Evolutionary conservation across 2,329 filamentous ascomycete species (phyloP).

Genomic region (Cordyceps fumosorosea): DNA sequence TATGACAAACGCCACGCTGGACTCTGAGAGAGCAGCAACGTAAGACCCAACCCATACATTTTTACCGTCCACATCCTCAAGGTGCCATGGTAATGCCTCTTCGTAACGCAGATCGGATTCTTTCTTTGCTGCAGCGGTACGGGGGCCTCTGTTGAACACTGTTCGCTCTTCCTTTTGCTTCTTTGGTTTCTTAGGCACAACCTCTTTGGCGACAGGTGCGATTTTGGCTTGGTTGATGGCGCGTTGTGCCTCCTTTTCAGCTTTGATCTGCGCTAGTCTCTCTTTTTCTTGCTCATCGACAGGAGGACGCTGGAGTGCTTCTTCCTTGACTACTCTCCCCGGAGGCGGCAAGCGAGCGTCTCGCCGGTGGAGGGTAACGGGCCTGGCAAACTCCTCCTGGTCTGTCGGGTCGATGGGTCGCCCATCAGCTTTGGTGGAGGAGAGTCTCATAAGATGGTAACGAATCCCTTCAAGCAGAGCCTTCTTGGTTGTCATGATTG

Average conservation of each 20-base stretch:
- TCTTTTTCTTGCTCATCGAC: conserved; percentile 55
- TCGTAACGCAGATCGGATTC: conserved; percentile 74
- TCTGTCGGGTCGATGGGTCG: conserved; percentile 62
- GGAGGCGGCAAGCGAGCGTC: conserved; percentile 68
- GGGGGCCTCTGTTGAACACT: conserved; percentile 76
- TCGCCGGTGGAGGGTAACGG: conserved; percentile 81
- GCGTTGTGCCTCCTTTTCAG: conserved; percentile 77
- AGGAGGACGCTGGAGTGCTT: conserved; percentile 36
- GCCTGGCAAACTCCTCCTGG: conserved; percentile 76
- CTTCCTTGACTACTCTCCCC: conserved; percentile 57
- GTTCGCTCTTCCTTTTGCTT: conserved; percentile 79
- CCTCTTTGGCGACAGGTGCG: conserved; percentile 66
- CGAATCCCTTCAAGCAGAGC: conserved; percentile 72
- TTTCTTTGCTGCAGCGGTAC: conserved; percentile 72
- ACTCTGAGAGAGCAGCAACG: conserved; percentile 79
- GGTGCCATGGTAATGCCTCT: conserved; percentile 90
- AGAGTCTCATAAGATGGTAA: conserved; percentile 80
- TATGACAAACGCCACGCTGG: conserved; percentile 73
- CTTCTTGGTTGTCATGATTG: conserved; percentile 77
- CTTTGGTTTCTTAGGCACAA: conserved; percentile 42
- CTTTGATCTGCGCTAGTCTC: conserved; percentile 61
- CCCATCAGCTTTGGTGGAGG: conserved; percentile 47
- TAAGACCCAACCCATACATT: conserved; percentile 92
- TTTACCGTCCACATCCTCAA: conserved; percentile 94
- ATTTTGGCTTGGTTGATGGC: conserved; percentile 89